Evolutionary conservation across 2,329 filamentous ascomycete genomes (phyloP).

Genomic region (Hysterium pulicare): DNA sequence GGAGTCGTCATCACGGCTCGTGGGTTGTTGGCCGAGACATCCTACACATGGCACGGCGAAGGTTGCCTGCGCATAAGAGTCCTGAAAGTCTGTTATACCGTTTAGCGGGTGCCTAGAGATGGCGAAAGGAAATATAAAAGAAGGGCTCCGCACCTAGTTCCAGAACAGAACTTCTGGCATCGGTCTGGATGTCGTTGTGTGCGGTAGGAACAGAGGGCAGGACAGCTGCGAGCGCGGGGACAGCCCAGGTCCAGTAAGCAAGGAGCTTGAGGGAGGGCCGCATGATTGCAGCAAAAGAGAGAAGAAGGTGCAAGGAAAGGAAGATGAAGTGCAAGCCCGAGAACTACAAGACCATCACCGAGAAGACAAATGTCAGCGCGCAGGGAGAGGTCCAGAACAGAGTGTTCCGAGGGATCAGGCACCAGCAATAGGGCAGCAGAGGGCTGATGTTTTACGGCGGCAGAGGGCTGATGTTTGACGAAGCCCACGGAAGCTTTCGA

Average conservation of each 20-base stretch:
- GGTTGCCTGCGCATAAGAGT: conserved; percentile 38
- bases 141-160: conserved; percentile 25
- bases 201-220: conserved; percentile 10
- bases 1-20: conserved; percentile 39
- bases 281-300: conserved; percentile 17
- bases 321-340: conserved; percentile 11
- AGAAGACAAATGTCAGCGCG: conserved; percentile 1
- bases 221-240: conserved; percentile 28
- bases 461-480: too few species aligned
- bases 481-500: too few species aligned
- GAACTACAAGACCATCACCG: conserved; percentile 8
- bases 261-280: conserved; percentile 30
- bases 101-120: conserved; percentile 33
- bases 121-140: conserved; percentile 24
- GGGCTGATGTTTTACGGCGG: too few species aligned
- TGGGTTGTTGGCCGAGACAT: conserved; percentile 40
- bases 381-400: conserved; percentile 16
- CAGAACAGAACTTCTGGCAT: conserved; percentile 16
- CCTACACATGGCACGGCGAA: conserved; percentile 41
- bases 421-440: conserved; percentile 27
- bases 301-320: conserved; percentile 9
- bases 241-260: conserved; percentile 26
- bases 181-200: neutral
- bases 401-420: conserved; percentile 26
- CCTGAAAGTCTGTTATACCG: conserved; percentile 24